These are phyloP conservation scores for Aspergillus felis DNA, from an alignment of 2,329 filamentous ascomycete genomes.

Conservation along the genomic window DNA sequence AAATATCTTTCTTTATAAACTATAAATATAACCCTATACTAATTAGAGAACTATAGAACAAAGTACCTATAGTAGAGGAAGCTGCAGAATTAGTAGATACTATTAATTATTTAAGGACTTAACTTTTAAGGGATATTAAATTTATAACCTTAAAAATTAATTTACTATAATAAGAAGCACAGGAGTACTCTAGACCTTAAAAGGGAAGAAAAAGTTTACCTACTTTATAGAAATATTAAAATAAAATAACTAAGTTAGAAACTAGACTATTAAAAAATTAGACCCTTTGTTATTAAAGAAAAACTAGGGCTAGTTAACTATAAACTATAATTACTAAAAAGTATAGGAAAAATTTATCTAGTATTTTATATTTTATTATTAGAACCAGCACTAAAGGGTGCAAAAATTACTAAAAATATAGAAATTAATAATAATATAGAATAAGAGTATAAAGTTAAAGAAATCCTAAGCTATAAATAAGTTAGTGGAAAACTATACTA, in stretches of 20 bases:
- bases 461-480: neutral
- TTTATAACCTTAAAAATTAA: rapidly evolving
- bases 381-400: neutral
- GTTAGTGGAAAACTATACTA: neutral
- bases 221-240: conserved; percentile 2
- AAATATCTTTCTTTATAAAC: neutral
- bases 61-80: too few species aligned
- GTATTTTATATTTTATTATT: conserved; percentile 1
- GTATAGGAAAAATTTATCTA: neutral
- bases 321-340: neutral
- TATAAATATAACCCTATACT: neutral
- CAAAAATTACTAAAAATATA: neutral
- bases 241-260: conserved; percentile 1
- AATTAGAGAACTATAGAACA: neutral
- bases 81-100: too few species aligned
- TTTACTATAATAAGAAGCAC: neutral
- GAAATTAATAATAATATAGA: neutral
- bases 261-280: neutral
- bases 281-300: conserved; percentile 2
- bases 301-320: conserved; percentile 1
- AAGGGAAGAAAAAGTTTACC: neutral
- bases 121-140: neutral
- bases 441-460: neutral
- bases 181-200: neutral
- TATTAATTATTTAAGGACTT: neutral